phyloP scores from a whole-genome alignment of 371 early-diverging fungal species.

The Zychaea mexicana region DNA sequence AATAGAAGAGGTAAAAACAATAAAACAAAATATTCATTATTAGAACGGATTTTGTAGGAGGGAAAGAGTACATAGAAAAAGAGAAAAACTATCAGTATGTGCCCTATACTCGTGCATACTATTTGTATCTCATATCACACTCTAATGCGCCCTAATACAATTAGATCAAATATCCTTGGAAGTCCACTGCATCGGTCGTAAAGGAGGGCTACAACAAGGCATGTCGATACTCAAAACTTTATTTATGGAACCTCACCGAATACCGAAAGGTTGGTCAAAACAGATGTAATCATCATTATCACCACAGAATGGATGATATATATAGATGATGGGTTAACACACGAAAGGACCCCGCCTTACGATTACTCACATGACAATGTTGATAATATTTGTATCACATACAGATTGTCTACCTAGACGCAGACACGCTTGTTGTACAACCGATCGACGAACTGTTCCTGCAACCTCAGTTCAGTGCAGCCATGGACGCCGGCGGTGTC shows the following conservation, averaged over 20 bases:
- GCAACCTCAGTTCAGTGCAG: conserved; percentile 33
- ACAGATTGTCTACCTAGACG: conserved; percentile 39
- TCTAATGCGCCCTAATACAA: too few species aligned
- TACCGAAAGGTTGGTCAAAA: conserved; percentile 27
- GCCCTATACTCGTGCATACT: too few species aligned
- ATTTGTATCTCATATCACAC: too few species aligned
- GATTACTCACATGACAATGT: background rate
- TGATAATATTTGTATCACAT: background rate
- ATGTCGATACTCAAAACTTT: conserved; percentile 40
- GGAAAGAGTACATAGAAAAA: too few species aligned
- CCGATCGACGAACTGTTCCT: conserved; percentile 35
- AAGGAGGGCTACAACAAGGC: conserved; percentile 40
- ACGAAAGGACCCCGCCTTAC: background rate
- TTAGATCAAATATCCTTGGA: conserved; percentile 38
- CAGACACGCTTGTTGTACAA: conserved; percentile 38
- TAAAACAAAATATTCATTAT: background rate
- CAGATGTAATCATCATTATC: too few species aligned
- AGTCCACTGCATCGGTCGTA: conserved; percentile 19
- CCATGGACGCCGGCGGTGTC: conserved; percentile 34
- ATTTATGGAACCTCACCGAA: conserved; percentile 36
- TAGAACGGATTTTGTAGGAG: background rate
- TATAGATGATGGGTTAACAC: too few species aligned
- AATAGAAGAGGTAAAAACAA: conserved; percentile 30
- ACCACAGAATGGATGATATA: too few species aligned
- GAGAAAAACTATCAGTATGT: too few species aligned